Base-by-base conservation (phyloP, 2,329 filamentous ascomycete species). In the Coccinonectria pachysandricola region DNA sequence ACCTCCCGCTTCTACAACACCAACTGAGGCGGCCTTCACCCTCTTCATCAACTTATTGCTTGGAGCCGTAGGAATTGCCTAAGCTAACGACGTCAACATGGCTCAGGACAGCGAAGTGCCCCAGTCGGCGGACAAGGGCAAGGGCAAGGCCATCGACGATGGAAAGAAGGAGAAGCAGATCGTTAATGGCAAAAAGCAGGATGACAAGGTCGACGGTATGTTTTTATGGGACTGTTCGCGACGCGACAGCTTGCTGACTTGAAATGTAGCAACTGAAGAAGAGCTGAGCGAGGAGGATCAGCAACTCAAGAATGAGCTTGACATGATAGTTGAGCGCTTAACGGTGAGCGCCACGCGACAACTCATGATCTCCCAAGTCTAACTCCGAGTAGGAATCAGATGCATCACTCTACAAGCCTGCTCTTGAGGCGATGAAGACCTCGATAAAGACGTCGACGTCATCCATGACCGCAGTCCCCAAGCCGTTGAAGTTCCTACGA, bases 401-500 rank as follows among this genome's bases (percentile, higher is more conserved):
- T 60, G 69, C 71, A 41, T 77, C 75, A 32, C 79, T 96, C 43
- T 95, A 96, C 66, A 88, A 87, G 56, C 75, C 87, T 33, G 82
- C 91, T 28, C 68, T 98, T 43, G 87, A 96, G 59, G 81, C 86
- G 43, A 95, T 98, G 75, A 96, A 95, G 67, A 85, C 79, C 49
- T 92, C 85, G 53, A 98, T 98, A 68, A 96, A 95, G 68, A 98
- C 91, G 30, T 94, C 91, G 34, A 98, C 91, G 42, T 96, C 87
- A 33, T 98, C 92, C 23, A 98, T 98, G 91, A 98, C 91, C 24
- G 91, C 91, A 34, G 91, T 98, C 36, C 91, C 92, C 13, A 98
- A 98, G 62, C 91, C 91, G 17, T 71, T 98, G 48, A 98, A 98
- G 61, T 98, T 98, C 57, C 73, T 98, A 39, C 76, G 91, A 64